phyloP scores from a whole-genome alignment of 2,329 filamentous ascomycete species.

The Neodidymelliopsis sp. region DNA sequence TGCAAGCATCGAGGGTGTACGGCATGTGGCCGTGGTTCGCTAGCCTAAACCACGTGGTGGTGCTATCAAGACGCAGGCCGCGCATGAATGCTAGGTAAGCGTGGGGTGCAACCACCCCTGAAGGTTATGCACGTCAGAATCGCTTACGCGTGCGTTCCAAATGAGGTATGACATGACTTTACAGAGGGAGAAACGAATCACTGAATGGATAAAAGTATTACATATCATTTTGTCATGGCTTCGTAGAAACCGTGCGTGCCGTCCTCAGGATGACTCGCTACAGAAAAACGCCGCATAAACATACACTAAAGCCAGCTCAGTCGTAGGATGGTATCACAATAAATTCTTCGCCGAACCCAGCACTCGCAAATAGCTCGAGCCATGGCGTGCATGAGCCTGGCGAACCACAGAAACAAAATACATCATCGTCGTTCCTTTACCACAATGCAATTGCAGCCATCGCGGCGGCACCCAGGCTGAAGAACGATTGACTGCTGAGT shows the following conservation, averaged over 20 bases:
- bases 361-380: neutral
- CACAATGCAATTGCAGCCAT: constrained; percentile 36
- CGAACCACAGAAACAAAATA: neutral
- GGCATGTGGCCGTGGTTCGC: constrained; percentile 25
- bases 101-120: constrained; percentile 19
- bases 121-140: constrained; percentile 5
- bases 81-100: constrained; percentile 1
- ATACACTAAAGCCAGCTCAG: constrained; percentile 29
- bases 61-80: constrained; percentile 9
- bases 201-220: constrained; percentile 12
- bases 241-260: neutral
- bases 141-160: neutral
- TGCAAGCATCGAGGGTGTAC: constrained; percentile 18
- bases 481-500: constrained; percentile 31
- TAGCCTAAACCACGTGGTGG: constrained; percentile 22
- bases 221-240: constrained; percentile 11
- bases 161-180: neutral
- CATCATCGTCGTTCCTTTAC: constrained; percentile 20
- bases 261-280: constrained; percentile 6
- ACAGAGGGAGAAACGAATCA: no score
- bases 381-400: no score
- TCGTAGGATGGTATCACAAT: constrained; percentile 36
- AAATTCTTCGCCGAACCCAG: constrained; percentile 6
- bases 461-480: constrained; percentile 37
- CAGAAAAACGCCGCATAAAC: constrained; percentile 16